These are phyloP conservation scores for Malus hybrid DNA, from an alignment of 331 rosid species.

Conservation along the genomic window DNA sequence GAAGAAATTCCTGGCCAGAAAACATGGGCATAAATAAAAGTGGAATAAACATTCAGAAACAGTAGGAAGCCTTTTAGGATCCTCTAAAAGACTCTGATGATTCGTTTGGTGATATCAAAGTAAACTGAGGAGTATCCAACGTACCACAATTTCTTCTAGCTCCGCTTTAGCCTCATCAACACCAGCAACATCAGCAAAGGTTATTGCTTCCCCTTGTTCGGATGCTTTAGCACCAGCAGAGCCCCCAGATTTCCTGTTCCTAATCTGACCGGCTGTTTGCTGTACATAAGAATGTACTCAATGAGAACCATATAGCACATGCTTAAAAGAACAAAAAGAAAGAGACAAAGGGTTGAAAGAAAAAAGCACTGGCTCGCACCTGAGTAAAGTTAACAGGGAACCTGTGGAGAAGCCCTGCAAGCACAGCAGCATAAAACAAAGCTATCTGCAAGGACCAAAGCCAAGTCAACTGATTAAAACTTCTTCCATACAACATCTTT, in stretches of 20 bases:
- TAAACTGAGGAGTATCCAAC: conserved; percentile 26
- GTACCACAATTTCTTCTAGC: conserved; percentile 98
- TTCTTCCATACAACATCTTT: neutral
- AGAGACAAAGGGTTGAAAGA: neutral
- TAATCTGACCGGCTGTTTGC: conserved; percentile 85
- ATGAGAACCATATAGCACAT: conserved; percentile 19
- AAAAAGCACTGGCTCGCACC: conserved; percentile 33
- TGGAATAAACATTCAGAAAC: neutral
- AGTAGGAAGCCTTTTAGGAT: conserved; percentile 6
- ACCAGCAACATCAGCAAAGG: conserved; percentile 97
- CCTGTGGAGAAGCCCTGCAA: conserved; percentile 86
- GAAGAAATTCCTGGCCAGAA: conserved; percentile 87
- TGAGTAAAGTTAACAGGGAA: conserved; percentile 87
- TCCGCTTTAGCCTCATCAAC: conserved; percentile 99
- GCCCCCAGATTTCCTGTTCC: conserved; percentile 80
- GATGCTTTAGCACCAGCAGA: conserved; percentile 65
- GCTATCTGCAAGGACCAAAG: conserved; percentile 55
- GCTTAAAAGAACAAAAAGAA: conserved; percentile 6
- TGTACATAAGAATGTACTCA: conserved; percentile 37
- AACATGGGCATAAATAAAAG: conserved; percentile 2
- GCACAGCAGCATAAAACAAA: conserved; percentile 78
- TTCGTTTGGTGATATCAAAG: neutral
- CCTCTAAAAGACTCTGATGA: conserved; percentile 20
- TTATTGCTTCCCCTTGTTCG: conserved; percentile 76
- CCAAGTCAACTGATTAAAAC: conserved; percentile 10